Conservation (phyloP, 78 protist species). For the Protostelium mycophagum region DNA sequence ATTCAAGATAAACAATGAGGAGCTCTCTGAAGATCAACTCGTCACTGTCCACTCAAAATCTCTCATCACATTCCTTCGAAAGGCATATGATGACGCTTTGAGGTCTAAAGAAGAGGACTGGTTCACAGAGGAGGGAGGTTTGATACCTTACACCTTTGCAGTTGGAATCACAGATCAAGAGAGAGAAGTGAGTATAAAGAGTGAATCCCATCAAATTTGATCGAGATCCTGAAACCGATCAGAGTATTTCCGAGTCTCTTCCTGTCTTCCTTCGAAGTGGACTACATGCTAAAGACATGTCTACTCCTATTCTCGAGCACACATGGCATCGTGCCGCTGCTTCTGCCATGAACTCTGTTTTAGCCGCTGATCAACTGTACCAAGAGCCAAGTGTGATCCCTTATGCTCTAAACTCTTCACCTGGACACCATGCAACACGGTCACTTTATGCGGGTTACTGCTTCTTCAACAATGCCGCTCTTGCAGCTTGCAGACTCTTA, state of each 20-base stretch:
- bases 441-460: background rate
- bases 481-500: background rate
- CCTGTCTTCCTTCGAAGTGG: background rate
- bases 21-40: background rate
- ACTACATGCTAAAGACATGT: background rate
- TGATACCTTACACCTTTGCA: background rate
- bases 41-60: background rate
- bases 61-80: background rate
- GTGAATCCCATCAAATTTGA: background rate
- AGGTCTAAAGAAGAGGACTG: background rate
- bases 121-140: background rate
- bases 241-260: background rate
- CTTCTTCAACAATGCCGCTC: background rate
- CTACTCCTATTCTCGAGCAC: background rate
- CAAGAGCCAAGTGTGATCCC: background rate
- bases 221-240: background rate
- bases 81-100: background rate
- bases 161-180: background rate
- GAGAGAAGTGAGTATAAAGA: background rate
- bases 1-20: background rate
- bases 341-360: background rate
- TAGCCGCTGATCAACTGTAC: background rate
- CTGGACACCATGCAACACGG: background rate
- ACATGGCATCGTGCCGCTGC: background rate
- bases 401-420: background rate